phyloP scores from a whole-genome alignment of 192 early-diverging fungal species.

The Geosiphon pyriformis region DNA sequence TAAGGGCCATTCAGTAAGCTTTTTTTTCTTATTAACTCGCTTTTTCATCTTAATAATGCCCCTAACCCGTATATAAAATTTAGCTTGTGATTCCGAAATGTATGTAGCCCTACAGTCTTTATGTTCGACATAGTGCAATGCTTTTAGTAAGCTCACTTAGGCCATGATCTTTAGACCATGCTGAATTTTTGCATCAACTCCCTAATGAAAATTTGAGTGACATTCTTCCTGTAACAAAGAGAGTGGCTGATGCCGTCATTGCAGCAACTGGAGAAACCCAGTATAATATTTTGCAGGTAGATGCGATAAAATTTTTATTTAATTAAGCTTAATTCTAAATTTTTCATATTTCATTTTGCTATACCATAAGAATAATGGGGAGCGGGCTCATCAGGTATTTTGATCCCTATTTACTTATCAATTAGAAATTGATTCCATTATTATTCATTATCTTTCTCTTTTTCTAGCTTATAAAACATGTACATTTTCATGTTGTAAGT shows the following conservation, averaged over 20 bases:
- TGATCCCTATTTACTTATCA: background rate
- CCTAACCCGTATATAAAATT: background rate
- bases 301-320: too few relatives aligned
- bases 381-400: constrained; percentile 50
- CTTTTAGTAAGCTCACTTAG: too few relatives aligned
- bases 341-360: background rate
- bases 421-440: too few relatives aligned
- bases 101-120: constrained; percentile 29
- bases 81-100: constrained; percentile 70
- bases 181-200: constrained; percentile 85
- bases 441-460: constrained; percentile 4
- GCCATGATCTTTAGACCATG: constrained; percentile 74
- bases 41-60: constrained; percentile 1
- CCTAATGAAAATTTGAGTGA: constrained; percentile 81
- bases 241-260: constrained; percentile 72
- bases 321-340: background rate
- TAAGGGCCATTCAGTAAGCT: constrained; percentile 63
- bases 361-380: constrained; percentile 47
- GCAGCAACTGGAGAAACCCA: constrained; percentile 46
- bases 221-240: constrained; percentile 81
- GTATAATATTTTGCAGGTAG: constrained; percentile 89
- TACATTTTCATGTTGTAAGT: constrained; percentile 81
- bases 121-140: too few relatives aligned
- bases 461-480: constrained; percentile 74
- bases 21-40: constrained; percentile 1